A percentile compares a stretch with the other conserved stretches of the same genome.
Conservation (phyloP, 2,329 filamentous ascomycete genomes). For the Aspergillus viridinutans region DNA sequence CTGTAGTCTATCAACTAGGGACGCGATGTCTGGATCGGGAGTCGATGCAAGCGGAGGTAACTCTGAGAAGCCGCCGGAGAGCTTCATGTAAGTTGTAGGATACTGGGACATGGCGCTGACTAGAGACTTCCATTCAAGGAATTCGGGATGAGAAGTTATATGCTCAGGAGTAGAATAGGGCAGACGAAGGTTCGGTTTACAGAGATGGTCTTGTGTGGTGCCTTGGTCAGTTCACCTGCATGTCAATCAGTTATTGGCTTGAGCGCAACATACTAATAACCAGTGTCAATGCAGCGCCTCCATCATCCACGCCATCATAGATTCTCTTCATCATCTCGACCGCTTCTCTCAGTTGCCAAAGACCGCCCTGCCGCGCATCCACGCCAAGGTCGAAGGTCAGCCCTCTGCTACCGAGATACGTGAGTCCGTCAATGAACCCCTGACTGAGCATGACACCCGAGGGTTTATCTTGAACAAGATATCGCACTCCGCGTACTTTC, state of each 20-base stretch:
- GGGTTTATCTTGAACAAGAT: slow-evolving; percentile 74
- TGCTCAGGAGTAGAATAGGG: slow-evolving; percentile 44
- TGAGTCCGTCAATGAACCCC: slow-evolving; percentile 62
- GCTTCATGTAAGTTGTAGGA: slow-evolving; percentile 75
- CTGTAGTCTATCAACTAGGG: slow-evolving; percentile 55
- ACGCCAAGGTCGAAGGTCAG: slow-evolving; percentile 79
- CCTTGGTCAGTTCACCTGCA: slow-evolving; percentile 2
- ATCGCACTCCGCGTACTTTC: slow-evolving; percentile 74
- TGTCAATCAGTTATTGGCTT: not conserved
- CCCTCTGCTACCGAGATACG: slow-evolving; percentile 59
- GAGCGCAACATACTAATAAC: slow-evolving; percentile 55
- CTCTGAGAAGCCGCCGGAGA: slow-evolving; percentile 82
- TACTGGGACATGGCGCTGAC: slow-evolving; percentile 65
- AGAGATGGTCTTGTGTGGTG: slow-evolving; percentile 67
- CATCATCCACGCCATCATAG: slow-evolving; percentile 52
- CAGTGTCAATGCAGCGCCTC: slow-evolving; percentile 56
- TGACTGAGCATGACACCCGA: slow-evolving; percentile 60
- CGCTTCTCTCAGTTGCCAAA: slow-evolving; percentile 67
- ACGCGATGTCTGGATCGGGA: slow-evolving; percentile 15
- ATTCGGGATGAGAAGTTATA: slow-evolving; percentile 48
- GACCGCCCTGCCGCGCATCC: slow-evolving; percentile 72
- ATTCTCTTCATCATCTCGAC: slow-evolving; percentile 66
- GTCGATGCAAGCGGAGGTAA: slow-evolving; percentile 50
- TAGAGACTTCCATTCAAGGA: slow-evolving; percentile 64
- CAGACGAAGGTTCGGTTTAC: slow-evolving; percentile 74